Percentiles rank a stretch among this genome's conserved stretches.
Evolutionary conservation across 768 basidiomycete species (phyloP).

Genomic region (Tephrocybe sp.): DNA sequence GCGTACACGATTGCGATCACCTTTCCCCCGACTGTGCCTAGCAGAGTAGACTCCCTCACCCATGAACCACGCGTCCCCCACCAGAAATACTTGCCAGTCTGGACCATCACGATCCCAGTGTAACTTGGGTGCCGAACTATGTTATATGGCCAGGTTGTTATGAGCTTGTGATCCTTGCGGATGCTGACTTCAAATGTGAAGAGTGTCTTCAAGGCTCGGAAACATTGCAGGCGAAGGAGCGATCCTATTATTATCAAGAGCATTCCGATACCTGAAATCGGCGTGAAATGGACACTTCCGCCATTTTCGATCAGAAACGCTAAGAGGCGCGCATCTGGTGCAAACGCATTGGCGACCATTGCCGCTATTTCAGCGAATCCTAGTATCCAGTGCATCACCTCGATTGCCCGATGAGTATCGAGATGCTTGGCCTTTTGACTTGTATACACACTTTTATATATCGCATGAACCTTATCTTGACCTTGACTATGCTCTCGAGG

Average conservation of each 20-base stretch:
- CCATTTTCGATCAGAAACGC: not conserved
- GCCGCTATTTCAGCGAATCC: not conserved
- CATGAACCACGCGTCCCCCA: conserved; percentile 30
- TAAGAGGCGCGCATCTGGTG: not conserved
- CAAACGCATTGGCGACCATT: not conserved
- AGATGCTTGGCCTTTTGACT: not conserved
- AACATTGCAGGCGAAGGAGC: not conserved
- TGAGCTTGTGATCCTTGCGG: conserved; percentile 23
- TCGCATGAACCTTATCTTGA: not conserved
- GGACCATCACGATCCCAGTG: conserved; percentile 23
- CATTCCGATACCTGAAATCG: not conserved
- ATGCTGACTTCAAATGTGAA: conserved; percentile 42
- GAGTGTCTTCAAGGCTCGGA: not conserved
- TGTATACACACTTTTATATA: not conserved
- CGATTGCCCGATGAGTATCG: not conserved
- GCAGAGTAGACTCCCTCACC: conserved; percentile 28
- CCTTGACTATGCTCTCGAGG: not conserved
- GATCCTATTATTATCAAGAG: not conserved
- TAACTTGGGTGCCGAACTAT: conserved; percentile 36
- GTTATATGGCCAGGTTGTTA: conserved; percentile 32
- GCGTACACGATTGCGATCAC: conserved; percentile 10
- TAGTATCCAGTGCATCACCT: not conserved
- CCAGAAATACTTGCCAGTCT: conserved; percentile 30
- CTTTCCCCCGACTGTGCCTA: conserved; percentile 25
- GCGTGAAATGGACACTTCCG: not conserved